phyloP scores from a whole-genome alignment of 495 filamentous ascomycete species.

The Cercophora samala region DNA sequence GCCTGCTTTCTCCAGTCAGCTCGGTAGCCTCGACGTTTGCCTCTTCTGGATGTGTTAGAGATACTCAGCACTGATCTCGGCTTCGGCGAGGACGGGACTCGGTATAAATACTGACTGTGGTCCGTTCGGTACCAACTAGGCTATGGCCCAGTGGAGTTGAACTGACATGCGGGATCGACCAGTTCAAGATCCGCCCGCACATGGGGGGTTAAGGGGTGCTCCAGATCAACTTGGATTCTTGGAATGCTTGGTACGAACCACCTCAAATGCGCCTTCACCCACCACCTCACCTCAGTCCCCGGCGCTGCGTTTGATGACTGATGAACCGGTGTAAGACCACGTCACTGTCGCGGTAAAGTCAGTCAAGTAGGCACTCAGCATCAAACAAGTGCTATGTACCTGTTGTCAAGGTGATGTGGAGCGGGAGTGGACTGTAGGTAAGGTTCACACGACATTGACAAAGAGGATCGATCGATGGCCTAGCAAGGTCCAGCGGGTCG shows the following conservation, averaged over 20 bases:
- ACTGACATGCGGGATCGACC: constrained; percentile 6
- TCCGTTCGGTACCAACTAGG: background rate
- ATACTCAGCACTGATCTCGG: background rate
- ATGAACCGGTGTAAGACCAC: background rate
- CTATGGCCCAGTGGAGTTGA: background rate
- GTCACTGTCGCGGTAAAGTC: background rate
- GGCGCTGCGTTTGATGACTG: too few relatives aligned
- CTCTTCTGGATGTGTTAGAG: background rate
- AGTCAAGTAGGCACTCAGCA: background rate
- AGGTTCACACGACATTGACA: background rate
- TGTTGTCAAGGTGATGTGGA: background rate
- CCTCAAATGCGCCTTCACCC: too few relatives aligned
- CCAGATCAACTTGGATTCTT: too few relatives aligned
- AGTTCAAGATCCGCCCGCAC: background rate
- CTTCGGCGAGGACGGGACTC: background rate
- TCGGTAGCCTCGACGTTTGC: background rate
- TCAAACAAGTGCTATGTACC: background rate
- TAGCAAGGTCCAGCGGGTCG: background rate
- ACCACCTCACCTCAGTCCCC: too few relatives aligned
- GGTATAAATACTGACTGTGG: background rate
- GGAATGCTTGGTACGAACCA: background rate
- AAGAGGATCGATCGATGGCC: constrained; percentile 1
- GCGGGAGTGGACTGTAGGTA: background rate
- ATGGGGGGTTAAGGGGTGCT: background rate
- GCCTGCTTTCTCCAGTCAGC: background rate